These are phyloP conservation scores for Trichoderma sp. DNA, from an alignment of 2,329 filamentous ascomycete species.

Conservation along the genomic window DNA sequence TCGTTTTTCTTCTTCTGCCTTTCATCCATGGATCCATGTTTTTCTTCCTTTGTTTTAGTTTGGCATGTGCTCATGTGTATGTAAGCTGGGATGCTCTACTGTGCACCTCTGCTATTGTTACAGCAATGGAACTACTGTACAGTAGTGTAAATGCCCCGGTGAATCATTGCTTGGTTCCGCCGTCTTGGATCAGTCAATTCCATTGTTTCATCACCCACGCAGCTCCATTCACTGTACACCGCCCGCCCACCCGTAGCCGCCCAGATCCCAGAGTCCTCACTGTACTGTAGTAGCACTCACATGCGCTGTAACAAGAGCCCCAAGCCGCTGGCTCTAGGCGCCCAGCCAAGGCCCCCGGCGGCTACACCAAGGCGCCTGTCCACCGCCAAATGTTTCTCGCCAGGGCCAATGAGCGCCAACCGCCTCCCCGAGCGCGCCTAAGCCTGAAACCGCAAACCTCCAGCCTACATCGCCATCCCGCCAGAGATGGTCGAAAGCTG, in stretches of 20 bases:
- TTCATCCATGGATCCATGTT: neutral
- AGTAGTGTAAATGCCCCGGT: neutral
- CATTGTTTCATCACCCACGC: neutral
- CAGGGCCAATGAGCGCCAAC: conserved; percentile 24
- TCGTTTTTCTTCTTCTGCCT: too few relatives aligned
- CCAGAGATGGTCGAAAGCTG: neutral
- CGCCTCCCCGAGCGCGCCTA: conserved; percentile 26
- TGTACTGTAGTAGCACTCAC: too few relatives aligned
- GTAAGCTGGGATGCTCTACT: too few relatives aligned
- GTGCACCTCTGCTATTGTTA: too few relatives aligned
- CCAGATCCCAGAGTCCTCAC: neutral
- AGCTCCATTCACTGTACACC: neutral
- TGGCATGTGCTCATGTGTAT: neutral
- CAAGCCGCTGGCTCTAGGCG: neutral
- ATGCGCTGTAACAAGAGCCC: too few relatives aligned
- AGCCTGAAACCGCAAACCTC: conserved; percentile 27
- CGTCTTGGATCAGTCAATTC: neutral
- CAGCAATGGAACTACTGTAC: too few relatives aligned
- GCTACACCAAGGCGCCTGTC: neutral
- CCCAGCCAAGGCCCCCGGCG: neutral
- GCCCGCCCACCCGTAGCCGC: neutral
- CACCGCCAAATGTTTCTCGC: neutral
- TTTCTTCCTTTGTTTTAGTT: neutral
- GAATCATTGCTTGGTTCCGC: neutral
- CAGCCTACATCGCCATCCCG: conserved; percentile 7